These are phyloP conservation scores for Mariannaea elegans DNA, from an alignment of 2,329 filamentous ascomycete species.

Conservation along the genomic window DNA sequence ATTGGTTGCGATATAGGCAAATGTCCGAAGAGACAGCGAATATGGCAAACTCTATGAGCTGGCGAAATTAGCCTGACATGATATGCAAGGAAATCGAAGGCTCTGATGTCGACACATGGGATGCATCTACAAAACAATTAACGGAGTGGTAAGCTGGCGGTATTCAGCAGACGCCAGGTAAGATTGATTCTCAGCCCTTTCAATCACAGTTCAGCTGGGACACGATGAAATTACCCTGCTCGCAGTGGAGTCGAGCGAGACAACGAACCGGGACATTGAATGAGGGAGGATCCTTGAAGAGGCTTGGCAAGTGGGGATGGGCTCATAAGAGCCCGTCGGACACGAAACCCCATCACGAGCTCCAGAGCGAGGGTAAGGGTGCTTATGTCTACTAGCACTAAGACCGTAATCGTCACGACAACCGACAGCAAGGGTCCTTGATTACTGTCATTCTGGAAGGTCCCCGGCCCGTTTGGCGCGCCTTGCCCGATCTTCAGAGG, in stretches of 20 bases:
- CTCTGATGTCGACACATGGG: neutral
- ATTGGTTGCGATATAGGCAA: constrained; percentile 25
- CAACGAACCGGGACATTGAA: constrained; percentile 26
- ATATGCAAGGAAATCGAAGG: constrained; percentile 23
- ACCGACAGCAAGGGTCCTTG: constrained; percentile 17
- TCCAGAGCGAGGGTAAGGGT: constrained; percentile 3
- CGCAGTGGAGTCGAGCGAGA: constrained; percentile 33
- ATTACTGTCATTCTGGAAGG: constrained; percentile 4
- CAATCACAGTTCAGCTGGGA: constrained; percentile 14
- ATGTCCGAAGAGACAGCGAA: constrained; percentile 20
- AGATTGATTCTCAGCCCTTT: constrained; percentile 29
- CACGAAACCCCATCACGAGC: constrained; percentile 18
- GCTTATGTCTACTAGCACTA: neutral
- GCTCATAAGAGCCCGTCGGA: constrained; percentile 11
- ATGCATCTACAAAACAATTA: constrained; percentile 23
- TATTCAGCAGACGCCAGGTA: constrained; percentile 11
- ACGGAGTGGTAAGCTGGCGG: constrained; percentile 22
- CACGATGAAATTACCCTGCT: constrained; percentile 33
- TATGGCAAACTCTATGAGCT: constrained; percentile 3
- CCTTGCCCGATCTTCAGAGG: neutral
- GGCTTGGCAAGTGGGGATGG: constrained; percentile 34
- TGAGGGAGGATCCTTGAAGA: constrained; percentile 37
- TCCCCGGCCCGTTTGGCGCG: neutral
- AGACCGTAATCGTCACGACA: constrained; percentile 35
- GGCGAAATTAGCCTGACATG: constrained; percentile 29